Evolutionary conservation across 2,329 filamentous ascomycete species (phyloP).

Genomic region (Chaetomiaceae sp.): DNA sequence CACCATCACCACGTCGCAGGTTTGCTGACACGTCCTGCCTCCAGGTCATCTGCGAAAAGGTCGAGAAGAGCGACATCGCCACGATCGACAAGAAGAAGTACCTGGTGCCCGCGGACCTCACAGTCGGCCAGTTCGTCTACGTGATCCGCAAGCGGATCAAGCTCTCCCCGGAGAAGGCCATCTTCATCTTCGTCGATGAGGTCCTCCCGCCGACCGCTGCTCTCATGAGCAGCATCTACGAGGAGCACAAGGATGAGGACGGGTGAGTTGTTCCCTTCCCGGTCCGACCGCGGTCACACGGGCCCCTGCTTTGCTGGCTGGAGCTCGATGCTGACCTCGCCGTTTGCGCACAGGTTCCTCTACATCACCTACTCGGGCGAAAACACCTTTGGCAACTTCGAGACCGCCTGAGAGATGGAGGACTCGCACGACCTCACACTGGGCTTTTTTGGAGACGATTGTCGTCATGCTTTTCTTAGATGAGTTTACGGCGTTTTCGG

Average conservation of each 20-base stretch:
- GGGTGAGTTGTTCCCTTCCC: slow-evolving; percentile 44
- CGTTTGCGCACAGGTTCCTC: slow-evolving; percentile 63
- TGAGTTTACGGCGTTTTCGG: slow-evolving; percentile 23
- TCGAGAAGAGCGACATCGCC: slow-evolving; percentile 98
- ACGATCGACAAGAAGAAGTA: slow-evolving; percentile 99
- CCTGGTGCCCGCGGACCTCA: slow-evolving; percentile 92
- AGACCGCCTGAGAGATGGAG: slow-evolving; percentile 34
- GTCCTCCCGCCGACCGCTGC: slow-evolving; percentile 94
- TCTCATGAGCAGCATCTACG: slow-evolving; percentile 99
- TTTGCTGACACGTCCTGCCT: slow-evolving; percentile 17
- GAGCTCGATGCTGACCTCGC: slow-evolving; percentile 4
- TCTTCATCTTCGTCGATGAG: slow-evolving; percentile 99
- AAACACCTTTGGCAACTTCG: slow-evolving; percentile 81
- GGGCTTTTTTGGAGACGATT: slow-evolving; percentile 2
- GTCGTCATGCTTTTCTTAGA: slow-evolving; percentile 13
- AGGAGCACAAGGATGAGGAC: slow-evolving; percentile 91
- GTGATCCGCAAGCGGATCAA: slow-evolving; percentile 99
- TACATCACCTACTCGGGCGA: slow-evolving; percentile 99
- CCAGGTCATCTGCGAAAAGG: slow-evolving; percentile 98
- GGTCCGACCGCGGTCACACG: not conserved
- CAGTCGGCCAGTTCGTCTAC: slow-evolving; percentile 97
- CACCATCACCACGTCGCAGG: not conserved
- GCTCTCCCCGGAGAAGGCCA: slow-evolving; percentile 98
- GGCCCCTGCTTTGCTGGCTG: not conserved
- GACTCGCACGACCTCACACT: not conserved